Conservation (phyloP, 2,329 filamentous ascomycete species). For the Penicillium verrucosum region DNA sequence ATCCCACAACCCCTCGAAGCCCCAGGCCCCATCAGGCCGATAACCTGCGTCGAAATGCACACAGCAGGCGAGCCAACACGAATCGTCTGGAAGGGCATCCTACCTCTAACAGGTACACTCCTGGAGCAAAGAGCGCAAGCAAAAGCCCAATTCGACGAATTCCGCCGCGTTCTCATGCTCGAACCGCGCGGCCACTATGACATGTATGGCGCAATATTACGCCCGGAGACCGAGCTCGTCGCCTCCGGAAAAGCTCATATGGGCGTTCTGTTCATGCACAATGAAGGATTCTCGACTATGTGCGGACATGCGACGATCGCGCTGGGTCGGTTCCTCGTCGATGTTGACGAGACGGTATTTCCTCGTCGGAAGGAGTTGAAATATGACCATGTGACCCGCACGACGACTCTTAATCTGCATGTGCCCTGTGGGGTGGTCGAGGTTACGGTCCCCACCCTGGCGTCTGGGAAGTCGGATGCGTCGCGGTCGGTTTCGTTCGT, state of each 20-base stretch:
- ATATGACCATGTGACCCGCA: conserved; percentile 24
- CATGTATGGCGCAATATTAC: conserved; percentile 52
- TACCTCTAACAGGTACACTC: conserved; percentile 39
- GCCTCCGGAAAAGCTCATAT: conserved; percentile 44
- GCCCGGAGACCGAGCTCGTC: conserved; percentile 43
- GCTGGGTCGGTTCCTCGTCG: conserved; percentile 45
- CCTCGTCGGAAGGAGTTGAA: conserved; percentile 34
- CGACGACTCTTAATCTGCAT: conserved; percentile 40
- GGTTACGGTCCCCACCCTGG: conserved; percentile 41
- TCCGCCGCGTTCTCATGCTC: conserved; percentile 44
- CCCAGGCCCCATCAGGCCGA: conserved; percentile 8
- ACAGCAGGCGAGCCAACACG: conserved; percentile 51
- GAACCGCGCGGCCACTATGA: conserved; percentile 51
- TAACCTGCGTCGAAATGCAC: conserved; percentile 45
- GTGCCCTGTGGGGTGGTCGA: conserved; percentile 46
- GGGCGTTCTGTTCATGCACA: conserved; percentile 49
- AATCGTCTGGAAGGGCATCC: conserved; percentile 46
- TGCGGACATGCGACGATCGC: conserved; percentile 54
- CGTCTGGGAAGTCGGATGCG: conserved; percentile 36
- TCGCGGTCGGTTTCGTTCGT: conserved; percentile 41
- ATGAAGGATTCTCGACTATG: conserved; percentile 51
- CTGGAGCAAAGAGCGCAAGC: conserved; percentile 42
- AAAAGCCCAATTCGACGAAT: conserved; percentile 37
- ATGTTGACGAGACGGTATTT: conserved; percentile 44
- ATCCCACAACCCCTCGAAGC: conserved; percentile 2